phyloP scores from a whole-genome alignment of 805 yeast genomes.

The Teunomyces tritomae region DNA sequence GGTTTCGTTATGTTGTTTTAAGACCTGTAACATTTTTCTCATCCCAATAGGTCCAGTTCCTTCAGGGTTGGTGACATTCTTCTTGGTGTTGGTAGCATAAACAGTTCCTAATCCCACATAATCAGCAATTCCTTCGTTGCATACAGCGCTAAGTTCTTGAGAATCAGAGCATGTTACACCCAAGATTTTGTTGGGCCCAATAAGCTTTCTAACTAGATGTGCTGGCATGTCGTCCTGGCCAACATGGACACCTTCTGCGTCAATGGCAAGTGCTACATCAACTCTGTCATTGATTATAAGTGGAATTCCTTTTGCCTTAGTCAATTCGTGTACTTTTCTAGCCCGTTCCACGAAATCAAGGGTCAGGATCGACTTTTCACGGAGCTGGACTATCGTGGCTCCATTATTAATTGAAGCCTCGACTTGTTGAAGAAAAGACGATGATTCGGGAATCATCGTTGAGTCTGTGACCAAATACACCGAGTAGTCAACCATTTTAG shows the following conservation, averaged over 20 bases:
- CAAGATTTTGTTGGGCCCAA: conserved; percentile 73
- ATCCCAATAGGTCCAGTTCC: conserved; percentile 66
- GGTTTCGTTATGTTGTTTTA: conserved; percentile 28
- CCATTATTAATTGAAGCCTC: conserved; percentile 64
- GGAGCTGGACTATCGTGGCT: conserved; percentile 75
- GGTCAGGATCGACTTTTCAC: conserved; percentile 76
- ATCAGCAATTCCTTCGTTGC: conserved; percentile 55
- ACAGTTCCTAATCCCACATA: conserved; percentile 85
- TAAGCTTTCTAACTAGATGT: conserved; percentile 51
- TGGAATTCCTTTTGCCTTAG: conserved; percentile 62
- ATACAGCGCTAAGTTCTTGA: conserved; percentile 53
- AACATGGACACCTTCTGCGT: conserved; percentile 88
- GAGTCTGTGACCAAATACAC: conserved; percentile 81
- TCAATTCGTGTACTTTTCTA: conserved; percentile 54
- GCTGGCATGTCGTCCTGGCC: conserved; percentile 89
- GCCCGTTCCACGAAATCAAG: conserved; percentile 66
- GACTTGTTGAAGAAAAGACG: conserved; percentile 57
- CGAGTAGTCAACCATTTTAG: conserved; percentile 48
- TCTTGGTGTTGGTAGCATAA: conserved; percentile 72
- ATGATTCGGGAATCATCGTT: conserved; percentile 59
- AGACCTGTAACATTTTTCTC: conserved; percentile 47
- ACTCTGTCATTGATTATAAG: conserved; percentile 81
- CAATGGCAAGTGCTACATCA: conserved; percentile 86
- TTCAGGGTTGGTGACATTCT: conserved; percentile 47
- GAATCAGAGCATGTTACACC: conserved; percentile 73